Evolutionary conservation across 352 stramenopile species (phyloP).

Genomic region (Elongisporangium prolatum): DNA sequence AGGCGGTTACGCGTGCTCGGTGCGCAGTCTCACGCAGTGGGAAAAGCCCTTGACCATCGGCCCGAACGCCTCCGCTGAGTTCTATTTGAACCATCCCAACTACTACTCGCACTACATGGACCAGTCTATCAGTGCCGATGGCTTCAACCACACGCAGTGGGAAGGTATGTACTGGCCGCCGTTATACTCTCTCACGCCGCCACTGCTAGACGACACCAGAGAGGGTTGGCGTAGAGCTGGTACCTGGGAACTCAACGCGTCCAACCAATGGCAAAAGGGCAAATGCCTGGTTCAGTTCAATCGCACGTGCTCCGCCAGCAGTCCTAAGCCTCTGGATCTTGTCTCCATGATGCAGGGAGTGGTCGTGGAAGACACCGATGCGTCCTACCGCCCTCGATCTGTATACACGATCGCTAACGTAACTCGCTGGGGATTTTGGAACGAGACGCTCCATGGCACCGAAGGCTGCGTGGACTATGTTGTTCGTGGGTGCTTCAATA

Average conservation of each 20-base stretch:
- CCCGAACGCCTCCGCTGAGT: slow-evolving; percentile 47
- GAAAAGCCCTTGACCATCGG: slow-evolving; percentile 80
- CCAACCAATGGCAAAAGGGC: slow-evolving; percentile 88
- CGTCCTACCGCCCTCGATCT: slow-evolving; percentile 84
- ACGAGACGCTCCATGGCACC: slow-evolving; percentile 32
- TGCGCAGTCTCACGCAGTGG: slow-evolving; percentile 92
- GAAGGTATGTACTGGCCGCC: slow-evolving; percentile 89
- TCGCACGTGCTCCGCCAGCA: slow-evolving; percentile 58
- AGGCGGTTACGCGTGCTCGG: slow-evolving; percentile 94
- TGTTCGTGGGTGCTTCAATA: slow-evolving; percentile 93
- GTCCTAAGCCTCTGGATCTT: slow-evolving; percentile 28
- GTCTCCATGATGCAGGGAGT: slow-evolving; percentile 11
- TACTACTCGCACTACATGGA: slow-evolving; percentile 97
- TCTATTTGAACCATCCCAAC: slow-evolving; percentile 92
- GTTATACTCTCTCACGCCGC: slow-evolving; percentile 83
- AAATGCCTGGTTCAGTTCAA: slow-evolving; percentile 93
- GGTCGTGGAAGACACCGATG: slow-evolving; percentile 90
- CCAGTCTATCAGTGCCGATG: slow-evolving; percentile 67
- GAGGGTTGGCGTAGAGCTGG: slow-evolving; percentile 88
- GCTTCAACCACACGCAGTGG: slow-evolving; percentile 86
- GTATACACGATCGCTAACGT: slow-evolving; percentile 65
- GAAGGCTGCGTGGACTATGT: slow-evolving; percentile 91
- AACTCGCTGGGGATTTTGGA: slow-evolving; percentile 56
- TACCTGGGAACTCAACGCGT: slow-evolving; percentile 57
- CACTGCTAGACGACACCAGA: slow-evolving; percentile 88